Evolutionary conservation across 1,139 yeast genomes (phyloP).

Genomic region (Chernovozyma sophiae-reginae): DNA sequence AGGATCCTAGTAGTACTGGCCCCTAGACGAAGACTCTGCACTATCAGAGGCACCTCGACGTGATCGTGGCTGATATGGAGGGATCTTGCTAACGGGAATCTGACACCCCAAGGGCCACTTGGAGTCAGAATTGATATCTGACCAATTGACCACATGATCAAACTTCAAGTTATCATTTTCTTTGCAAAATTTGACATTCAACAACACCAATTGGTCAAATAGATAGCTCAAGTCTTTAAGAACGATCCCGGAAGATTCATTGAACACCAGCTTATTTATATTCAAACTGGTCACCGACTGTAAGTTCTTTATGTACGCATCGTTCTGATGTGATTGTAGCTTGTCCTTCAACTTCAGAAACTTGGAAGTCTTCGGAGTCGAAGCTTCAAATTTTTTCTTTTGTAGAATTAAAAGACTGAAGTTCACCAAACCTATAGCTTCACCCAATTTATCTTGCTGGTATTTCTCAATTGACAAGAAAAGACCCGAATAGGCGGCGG

Average conservation of each 20-base stretch:
- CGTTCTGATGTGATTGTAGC: constrained; percentile 26
- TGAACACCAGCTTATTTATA: constrained; percentile 34
- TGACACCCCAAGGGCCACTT: constrained; percentile 45
- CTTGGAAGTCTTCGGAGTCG: constrained; percentile 7
- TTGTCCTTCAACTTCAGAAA: constrained; percentile 17
- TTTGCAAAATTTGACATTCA: constrained; percentile 38
- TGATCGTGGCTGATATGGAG: constrained; percentile 3
- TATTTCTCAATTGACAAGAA: constrained; percentile 41
- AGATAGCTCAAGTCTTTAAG: constrained; percentile 35
- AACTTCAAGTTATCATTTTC: constrained; percentile 41
- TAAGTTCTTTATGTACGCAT: constrained; percentile 27
- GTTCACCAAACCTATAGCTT: constrained; percentile 40
- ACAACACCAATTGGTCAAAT: constrained; percentile 36
- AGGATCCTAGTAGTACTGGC: too few species aligned
- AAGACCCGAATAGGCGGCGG: constrained; percentile 39
- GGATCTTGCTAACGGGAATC: constrained; percentile 26
- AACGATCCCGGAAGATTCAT: constrained; percentile 31
- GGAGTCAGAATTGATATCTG: constrained; percentile 33
- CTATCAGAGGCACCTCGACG: too few species aligned
- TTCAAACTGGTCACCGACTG: constrained; percentile 36
- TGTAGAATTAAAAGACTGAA: constrained; percentile 37
- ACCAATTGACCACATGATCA: constrained; percentile 35
- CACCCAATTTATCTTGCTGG: constrained; percentile 38
- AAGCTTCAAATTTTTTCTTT: constrained; percentile 23
- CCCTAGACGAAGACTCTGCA: too few species aligned